These are phyloP conservation scores for Takashimella tepidaria DNA, from an alignment of 1,284 basidiomycete genomes.

Conservation along the genomic window DNA sequence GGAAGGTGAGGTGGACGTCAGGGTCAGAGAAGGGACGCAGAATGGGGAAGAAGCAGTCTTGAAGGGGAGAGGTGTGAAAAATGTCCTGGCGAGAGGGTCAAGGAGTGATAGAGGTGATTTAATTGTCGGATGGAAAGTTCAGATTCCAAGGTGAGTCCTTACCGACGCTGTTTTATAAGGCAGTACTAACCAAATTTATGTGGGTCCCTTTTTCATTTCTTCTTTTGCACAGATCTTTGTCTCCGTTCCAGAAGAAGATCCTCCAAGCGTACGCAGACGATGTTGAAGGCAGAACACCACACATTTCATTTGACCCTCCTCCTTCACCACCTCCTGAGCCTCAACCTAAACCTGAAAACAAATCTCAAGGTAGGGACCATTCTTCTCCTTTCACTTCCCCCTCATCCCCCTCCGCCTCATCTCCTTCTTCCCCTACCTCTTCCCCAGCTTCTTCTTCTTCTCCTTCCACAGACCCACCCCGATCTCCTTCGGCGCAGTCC, in stretches of 20 bases:
- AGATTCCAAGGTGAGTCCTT: slow-evolving; percentile 74
- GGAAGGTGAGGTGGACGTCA: slow-evolving; percentile 92
- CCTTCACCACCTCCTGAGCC: neutral
- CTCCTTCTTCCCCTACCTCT: slow-evolving; percentile 8
- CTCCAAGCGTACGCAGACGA: slow-evolving; percentile 90
- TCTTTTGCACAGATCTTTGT: slow-evolving; percentile 60
- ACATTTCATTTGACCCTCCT: slow-evolving; percentile 33
- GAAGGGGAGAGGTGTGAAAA: slow-evolving; percentile 77
- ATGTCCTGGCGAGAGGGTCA: slow-evolving; percentile 60
- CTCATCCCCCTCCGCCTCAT: slow-evolving; percentile 7
- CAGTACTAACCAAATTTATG: neutral
- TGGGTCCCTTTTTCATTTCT: neutral
- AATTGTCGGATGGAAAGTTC: slow-evolving; percentile 81
- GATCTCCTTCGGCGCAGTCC: slow-evolving; percentile 6
- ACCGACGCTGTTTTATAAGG: neutral
- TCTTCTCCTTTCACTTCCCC: slow-evolving; percentile 1
- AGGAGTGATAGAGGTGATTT: slow-evolving; percentile 67
- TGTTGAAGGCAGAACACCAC: slow-evolving; percentile 62
- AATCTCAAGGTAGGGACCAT: neutral
- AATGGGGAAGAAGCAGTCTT: slow-evolving; percentile 96
- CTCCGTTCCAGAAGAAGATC: slow-evolving; percentile 76
- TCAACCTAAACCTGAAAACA: slow-evolving; percentile 2
- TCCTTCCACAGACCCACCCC: slow-evolving; percentile 1
- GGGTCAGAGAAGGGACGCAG: slow-evolving; percentile 88
- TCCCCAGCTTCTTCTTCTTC: slow-evolving; percentile 5